Percentiles rank a stretch among this genome's conserved stretches.
phyloP scores from a whole-genome alignment of 768 basidiomycete species.

The Chalciporus sphaerocephalus region DNA sequence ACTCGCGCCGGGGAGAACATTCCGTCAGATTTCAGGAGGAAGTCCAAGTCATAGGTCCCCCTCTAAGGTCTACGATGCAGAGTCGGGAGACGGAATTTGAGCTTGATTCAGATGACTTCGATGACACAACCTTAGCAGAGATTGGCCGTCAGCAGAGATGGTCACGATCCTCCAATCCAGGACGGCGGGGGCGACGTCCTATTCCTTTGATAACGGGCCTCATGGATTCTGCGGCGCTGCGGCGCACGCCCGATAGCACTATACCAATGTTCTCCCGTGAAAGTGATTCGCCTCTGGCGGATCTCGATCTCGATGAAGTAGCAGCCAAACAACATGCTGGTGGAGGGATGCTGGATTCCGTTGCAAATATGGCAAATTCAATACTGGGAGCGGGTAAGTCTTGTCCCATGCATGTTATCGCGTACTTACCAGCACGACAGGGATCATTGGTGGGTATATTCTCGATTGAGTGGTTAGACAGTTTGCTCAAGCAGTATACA shows the following conservation, averaged over 20 bases:
- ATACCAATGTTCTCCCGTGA: slow-evolving; percentile 42
- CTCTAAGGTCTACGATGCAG: slow-evolving; percentile 64
- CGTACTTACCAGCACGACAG: slow-evolving; percentile 33
- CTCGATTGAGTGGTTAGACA: not conserved
- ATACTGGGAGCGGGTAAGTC: slow-evolving; percentile 84
- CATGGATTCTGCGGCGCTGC: slow-evolving; percentile 56
- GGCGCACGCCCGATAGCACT: slow-evolving; percentile 54
- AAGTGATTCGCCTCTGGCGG: slow-evolving; percentile 26
- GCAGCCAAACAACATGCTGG: slow-evolving; percentile 62
- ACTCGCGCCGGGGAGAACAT: slow-evolving; percentile 38
- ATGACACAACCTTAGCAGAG: slow-evolving; percentile 41
- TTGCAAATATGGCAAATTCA: slow-evolving; percentile 94
- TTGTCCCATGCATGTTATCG: slow-evolving; percentile 1
- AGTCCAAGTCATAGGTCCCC: slow-evolving; percentile 62
- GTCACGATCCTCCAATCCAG: slow-evolving; percentile 23
- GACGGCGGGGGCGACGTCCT: slow-evolving; percentile 46
- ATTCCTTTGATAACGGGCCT: slow-evolving; percentile 81
- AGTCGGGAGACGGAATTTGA: slow-evolving; percentile 87
- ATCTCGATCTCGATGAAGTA: slow-evolving; percentile 62
- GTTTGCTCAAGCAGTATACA: slow-evolving; percentile 28
- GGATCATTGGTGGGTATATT: slow-evolving; percentile 61
- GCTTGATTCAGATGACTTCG: slow-evolving; percentile 77
- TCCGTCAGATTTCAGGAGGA: slow-evolving; percentile 64
- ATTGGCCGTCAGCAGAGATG: slow-evolving; percentile 25
- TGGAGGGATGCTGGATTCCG: slow-evolving; percentile 72